A percentile compares a stretch with the other conserved stretches of the same genome.
phyloP scores from a whole-genome alignment of 345 rosid genomes.

The Aquilaria malaccensis region DNA sequence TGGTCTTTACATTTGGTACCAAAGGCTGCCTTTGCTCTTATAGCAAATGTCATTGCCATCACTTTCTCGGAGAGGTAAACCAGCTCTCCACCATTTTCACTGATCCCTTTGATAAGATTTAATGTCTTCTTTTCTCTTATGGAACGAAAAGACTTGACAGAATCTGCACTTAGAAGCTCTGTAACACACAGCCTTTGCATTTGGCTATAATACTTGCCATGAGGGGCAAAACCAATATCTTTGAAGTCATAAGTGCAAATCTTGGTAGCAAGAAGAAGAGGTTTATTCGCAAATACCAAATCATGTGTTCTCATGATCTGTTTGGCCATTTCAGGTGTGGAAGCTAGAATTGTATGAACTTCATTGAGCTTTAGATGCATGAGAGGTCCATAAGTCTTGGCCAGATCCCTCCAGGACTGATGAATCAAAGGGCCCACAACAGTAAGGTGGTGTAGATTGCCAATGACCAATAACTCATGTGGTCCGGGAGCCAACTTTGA shows the following conservation, averaged over 20 bases:
- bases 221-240: no score
- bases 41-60: background rate
- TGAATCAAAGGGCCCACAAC: slow-evolving; percentile 5
- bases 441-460: slow-evolving; percentile 2
- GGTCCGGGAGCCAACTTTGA: slow-evolving; percentile 8
- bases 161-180: no score
- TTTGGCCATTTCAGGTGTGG: slow-evolving; percentile 11
- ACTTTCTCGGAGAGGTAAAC: background rate
- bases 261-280: no score
- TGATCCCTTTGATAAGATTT: background rate
- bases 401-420: background rate
- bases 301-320: background rate
- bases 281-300: no score
- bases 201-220: no score
- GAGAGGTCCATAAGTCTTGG: slow-evolving; percentile 8
- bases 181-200: no score
- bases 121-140: background rate
- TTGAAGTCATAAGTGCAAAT: no score
- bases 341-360: slow-evolving; percentile 13
- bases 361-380: slow-evolving; percentile 13
- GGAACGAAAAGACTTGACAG: slow-evolving; percentile 11
- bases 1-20: background rate
- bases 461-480: slow-evolving; percentile 11
- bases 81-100: background rate
- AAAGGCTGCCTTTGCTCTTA: slow-evolving; percentile 2